Evolutionary conservation across 768 basidiomycete genomes (phyloP).

Genomic region (Lanmaoa rubissima): DNA sequence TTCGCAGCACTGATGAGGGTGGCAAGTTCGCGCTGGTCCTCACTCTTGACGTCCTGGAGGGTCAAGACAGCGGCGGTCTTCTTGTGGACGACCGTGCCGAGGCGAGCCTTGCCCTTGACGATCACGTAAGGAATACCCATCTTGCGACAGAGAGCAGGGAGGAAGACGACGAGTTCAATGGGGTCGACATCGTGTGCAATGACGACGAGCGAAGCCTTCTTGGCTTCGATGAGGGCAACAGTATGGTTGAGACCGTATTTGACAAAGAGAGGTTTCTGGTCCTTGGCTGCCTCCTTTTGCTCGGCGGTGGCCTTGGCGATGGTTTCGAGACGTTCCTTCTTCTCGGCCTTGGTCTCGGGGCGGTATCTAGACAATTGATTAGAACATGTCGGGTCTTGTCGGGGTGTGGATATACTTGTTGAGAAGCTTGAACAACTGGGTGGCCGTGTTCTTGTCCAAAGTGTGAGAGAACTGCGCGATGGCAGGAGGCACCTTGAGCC

Average conservation of each 20-base stretch:
- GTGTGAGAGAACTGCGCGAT: conserved; percentile 98
- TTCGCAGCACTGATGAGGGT: conserved; percentile 92
- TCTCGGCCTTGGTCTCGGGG: conserved; percentile 93
- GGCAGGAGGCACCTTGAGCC: conserved; percentile 96
- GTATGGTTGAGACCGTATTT: conserved; percentile 98
- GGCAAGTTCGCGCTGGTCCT: conserved; percentile 91
- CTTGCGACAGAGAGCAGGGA: conserved; percentile 97
- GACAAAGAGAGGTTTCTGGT: conserved; percentile 94
- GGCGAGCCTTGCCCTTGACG: conserved; percentile 96
- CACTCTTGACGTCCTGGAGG: conserved; percentile 91
- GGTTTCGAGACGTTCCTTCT: conserved; percentile 87
- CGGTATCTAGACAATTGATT: conserved; percentile 49
- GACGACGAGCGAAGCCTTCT: conserved; percentile 94
- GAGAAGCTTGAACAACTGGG: conserved; percentile 94
- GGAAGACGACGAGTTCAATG: conserved; percentile 97
- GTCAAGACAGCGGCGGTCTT: conserved; percentile 93
- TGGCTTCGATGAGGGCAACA: conserved; percentile 93
- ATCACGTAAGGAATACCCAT: conserved; percentile 99
- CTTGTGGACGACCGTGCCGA: conserved; percentile 98
- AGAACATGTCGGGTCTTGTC: neutral
- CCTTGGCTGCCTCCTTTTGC: conserved; percentile 69
- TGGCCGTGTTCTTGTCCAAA: conserved; percentile 99
- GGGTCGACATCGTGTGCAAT: conserved; percentile 99
- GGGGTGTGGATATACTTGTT: conserved; percentile 62
- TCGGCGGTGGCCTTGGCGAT: conserved; percentile 77